A percentile compares a stretch with the other conserved stretches of the same genome.
Evolutionary conservation across 2,329 filamentous ascomycete genomes (phyloP).

Genomic region (Cladophialophora bantiana): DNA sequence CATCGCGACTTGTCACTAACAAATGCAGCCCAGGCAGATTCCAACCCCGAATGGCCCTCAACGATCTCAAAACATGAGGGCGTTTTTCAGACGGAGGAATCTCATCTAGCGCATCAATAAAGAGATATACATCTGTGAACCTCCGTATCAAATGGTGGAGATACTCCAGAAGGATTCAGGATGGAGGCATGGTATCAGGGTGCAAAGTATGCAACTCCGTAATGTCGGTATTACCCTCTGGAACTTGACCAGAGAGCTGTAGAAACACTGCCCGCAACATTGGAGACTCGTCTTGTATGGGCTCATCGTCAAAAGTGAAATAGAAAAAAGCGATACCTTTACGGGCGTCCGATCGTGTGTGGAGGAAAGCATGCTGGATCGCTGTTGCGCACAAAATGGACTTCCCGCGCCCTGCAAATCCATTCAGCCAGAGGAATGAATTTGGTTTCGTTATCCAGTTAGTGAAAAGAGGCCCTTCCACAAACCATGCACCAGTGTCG

Average conservation of each 20-base stretch:
- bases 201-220: not conserved
- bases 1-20: constrained; percentile 41
- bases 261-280: constrained; percentile 42
- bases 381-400: constrained; percentile 43
- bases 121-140: constrained; percentile 32
- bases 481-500: constrained; percentile 47
- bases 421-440: constrained; percentile 44
- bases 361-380: constrained; percentile 37
- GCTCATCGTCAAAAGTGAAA: constrained; percentile 41
- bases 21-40: constrained; percentile 39
- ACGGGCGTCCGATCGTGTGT: constrained; percentile 11
- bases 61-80: constrained; percentile 23
- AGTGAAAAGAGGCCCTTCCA: constrained; percentile 30
- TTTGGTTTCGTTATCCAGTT: constrained; percentile 39
- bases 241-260: constrained; percentile 39
- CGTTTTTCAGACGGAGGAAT: constrained; percentile 24
- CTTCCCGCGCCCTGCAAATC: constrained; percentile 45
- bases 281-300: constrained; percentile 36
- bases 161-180: not conserved
- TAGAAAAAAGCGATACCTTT: constrained; percentile 41
- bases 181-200: not conserved
- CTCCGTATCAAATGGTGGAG: constrained; percentile 13
- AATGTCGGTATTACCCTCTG: not conserved
- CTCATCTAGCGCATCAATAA: constrained; percentile 38
- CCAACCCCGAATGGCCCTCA: constrained; percentile 35